Evolutionary conservation across 2,329 filamentous ascomycete species (phyloP), one percentile per base, ranked within the genome.

Genomic region (Colletotrichum liriopes): DNA sequence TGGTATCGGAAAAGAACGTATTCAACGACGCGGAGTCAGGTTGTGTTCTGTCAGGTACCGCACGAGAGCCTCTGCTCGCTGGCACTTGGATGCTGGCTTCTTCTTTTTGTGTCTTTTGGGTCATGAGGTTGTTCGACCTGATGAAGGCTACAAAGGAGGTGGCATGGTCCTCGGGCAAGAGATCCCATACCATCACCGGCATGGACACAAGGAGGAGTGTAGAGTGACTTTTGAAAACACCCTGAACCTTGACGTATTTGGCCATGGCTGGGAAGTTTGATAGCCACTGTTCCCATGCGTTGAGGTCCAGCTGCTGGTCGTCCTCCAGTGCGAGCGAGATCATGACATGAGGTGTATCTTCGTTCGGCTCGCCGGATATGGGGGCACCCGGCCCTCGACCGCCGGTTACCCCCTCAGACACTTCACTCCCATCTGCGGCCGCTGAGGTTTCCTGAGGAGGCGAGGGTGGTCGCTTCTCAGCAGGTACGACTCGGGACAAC

Each of bases 141-240:
- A 73, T 73, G 41, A 72, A 72, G 23, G 66, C 70, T 26, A 91
- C 81, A 67, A 91, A 91, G 0, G 87, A 87, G 56, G 87, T 89
- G 0, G 89, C 89, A 35, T 84, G 85, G 63, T 90, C 84, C 45
- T 90, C 88, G 0, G 89, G 89, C 0, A 91, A 81, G 54, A 91
- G 79, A 74, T 90, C 87, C 89, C 89, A 91, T 3, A 91, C 82
- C 79, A 88, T 87, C 14, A 91, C 86, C 0, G 89, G 89, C 77
- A 91, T 82, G 0, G 89, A 91, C 3, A 91, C 79, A 8, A 91
- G 78, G 7, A 91, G 82, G 52, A 91, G 79, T 0, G 87, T 91
- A 0, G 89, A 91, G 75, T 90, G 88, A 61, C 89, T 91, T 76
- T 89, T 89, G 78, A 90, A 91, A 1, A 90, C 84, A 11, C 88